Evolutionary conservation across 2,329 filamentous ascomycete species (phyloP).

Genomic region (Pseudogymnoascus sp.): DNA sequence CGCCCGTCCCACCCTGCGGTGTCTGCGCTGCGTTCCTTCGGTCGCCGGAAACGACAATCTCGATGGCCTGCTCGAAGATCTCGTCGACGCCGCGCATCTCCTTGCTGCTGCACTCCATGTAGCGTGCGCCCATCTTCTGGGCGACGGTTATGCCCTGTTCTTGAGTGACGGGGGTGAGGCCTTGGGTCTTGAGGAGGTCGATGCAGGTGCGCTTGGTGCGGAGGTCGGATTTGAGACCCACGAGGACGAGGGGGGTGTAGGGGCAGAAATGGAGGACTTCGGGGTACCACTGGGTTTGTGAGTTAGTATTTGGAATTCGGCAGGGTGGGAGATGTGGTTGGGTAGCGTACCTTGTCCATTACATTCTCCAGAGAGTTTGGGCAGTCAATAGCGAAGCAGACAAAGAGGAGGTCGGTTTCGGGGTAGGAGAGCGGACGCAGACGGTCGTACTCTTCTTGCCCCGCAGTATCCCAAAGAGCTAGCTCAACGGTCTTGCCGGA

Average conservation of each 20-base stretch:
- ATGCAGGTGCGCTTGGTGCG: conserved; percentile 94
- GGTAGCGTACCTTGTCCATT: conserved; percentile 74
- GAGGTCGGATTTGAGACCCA: conserved; percentile 94
- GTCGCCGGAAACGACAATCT: conserved; percentile 79
- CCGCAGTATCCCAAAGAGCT: conserved; percentile 95
- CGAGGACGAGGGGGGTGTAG: conserved; percentile 88
- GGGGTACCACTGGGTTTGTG: conserved; percentile 76
- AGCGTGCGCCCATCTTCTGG: conserved; percentile 85
- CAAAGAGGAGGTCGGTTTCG: conserved; percentile 94
- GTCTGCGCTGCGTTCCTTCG: conserved; percentile 42
- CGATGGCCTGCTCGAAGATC: conserved; percentile 86
- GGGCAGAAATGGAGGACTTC: conserved; percentile 99
- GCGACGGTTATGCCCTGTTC: conserved; percentile 85
- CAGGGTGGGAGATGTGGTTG: background rate
- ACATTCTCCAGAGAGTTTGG: conserved; percentile 97
- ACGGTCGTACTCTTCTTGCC: conserved; percentile 97
- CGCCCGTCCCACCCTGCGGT: conserved; percentile 14
- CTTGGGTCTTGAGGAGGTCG: conserved; percentile 96
- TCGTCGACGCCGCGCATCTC: conserved; percentile 95
- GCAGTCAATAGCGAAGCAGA: conserved; percentile 98
- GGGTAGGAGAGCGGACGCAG: conserved; percentile 93
- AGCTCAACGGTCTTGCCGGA: conserved; percentile 93
- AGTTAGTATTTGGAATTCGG: conserved; percentile 23
- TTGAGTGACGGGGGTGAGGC: conserved; percentile 84
- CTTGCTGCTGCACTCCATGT: conserved; percentile 98